A percentile compares a stretch with the other conserved stretches of the same genome.
These are phyloP conservation scores for Aspergillus affinis DNA, from an alignment of 495 filamentous ascomycete species.

Conservation along the genomic window DNA sequence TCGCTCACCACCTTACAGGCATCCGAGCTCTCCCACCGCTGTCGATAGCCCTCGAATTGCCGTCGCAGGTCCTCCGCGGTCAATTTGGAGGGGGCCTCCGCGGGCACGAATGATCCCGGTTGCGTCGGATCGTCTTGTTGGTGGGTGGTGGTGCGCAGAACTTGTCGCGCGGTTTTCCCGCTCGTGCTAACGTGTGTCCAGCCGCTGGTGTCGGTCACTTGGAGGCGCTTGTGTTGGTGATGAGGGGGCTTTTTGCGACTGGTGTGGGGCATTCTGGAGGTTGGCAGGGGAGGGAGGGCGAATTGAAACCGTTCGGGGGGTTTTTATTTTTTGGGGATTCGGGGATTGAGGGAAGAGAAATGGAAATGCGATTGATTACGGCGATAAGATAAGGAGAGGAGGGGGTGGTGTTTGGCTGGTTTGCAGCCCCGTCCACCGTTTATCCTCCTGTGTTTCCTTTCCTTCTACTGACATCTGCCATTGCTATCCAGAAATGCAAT, in stretches of 20 bases:
- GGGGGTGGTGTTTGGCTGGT: background rate
- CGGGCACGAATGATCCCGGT: conserved; percentile 22
- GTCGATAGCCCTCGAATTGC: conserved; percentile 31
- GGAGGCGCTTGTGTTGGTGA: conserved; percentile 38
- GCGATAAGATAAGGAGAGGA: background rate
- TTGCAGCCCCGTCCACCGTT: background rate
- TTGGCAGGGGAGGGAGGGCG: background rate
- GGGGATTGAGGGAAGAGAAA: background rate
- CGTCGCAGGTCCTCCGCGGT: conserved; percentile 39
- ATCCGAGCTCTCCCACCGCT: conserved; percentile 32
- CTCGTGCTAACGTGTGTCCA: conserved; percentile 55
- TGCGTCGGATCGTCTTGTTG: conserved; percentile 8
- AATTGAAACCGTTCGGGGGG: background rate
- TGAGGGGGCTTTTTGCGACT: conserved; percentile 38
- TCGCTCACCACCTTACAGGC: conserved; percentile 25
- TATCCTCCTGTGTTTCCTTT: background rate
- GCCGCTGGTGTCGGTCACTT: conserved; percentile 50
- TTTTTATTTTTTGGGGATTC: background rate
- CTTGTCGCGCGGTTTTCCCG: conserved; percentile 27
- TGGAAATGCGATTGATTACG: background rate
- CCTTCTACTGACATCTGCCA: background rate
- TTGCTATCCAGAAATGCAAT: background rate
- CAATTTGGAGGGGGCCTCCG: conserved; percentile 32
- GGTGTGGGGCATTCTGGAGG: conserved; percentile 45
- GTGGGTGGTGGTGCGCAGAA: conserved; percentile 11